Percentiles rank a stretch among this genome's conserved stretches.
Conservation (phyloP, 129 eudicot genomes). For the Heracleum sosnowskyi region DNA sequence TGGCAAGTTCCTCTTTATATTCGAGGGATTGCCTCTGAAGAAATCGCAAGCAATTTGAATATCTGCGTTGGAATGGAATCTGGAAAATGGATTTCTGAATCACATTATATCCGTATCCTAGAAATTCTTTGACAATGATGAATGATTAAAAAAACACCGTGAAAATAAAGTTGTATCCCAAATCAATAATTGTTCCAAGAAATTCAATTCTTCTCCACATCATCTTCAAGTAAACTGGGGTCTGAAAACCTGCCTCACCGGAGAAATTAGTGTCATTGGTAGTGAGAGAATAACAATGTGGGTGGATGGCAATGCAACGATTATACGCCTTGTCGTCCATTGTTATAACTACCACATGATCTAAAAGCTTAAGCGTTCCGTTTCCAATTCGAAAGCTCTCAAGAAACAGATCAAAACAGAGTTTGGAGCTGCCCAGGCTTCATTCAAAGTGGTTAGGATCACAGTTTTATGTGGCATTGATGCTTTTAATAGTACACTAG, state of each 20-base stretch:
- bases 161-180: constrained; percentile 37
- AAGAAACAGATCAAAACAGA: constrained; percentile 41
- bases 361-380: not conserved
- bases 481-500: constrained; percentile 29
- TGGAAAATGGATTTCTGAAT: constrained; percentile 66
- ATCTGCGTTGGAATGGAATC: constrained; percentile 42
- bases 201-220: constrained; percentile 27
- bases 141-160: constrained; percentile 17
- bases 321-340: constrained; percentile 7
- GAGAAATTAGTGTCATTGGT: not conserved
- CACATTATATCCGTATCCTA: constrained; percentile 81
- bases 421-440: constrained; percentile 36
- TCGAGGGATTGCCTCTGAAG: constrained; percentile 31
- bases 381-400: constrained; percentile 37
- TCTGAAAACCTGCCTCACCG: constrained; percentile 17
- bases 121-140: not conserved
- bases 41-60: constrained; percentile 70
- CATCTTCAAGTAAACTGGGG: constrained; percentile 25
- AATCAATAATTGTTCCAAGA: constrained; percentile 18
- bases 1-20: constrained; percentile 35
- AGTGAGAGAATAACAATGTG: constrained; percentile 3
- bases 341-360: not conserved
- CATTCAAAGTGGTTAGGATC: constrained; percentile 37
- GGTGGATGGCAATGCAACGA: not conserved
- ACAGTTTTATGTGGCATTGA: constrained; percentile 30